Evolutionary conservation across 805 yeast species (phyloP).

Genomic region (Candida methanosorbosa): DNA sequence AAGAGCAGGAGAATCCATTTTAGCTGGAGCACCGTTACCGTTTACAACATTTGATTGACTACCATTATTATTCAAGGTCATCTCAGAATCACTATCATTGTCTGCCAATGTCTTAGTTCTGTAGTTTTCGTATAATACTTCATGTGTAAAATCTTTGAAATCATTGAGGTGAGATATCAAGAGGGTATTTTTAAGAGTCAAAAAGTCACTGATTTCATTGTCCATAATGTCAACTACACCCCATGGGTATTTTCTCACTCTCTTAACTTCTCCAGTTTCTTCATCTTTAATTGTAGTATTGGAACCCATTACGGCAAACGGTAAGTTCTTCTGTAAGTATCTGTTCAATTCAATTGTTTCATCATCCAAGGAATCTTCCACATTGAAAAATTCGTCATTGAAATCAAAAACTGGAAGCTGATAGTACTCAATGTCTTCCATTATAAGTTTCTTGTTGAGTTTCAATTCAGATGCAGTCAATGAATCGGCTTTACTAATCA

Average conservation of each 20-base stretch:
- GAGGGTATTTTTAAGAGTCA: slow-evolving; percentile 68
- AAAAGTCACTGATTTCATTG: slow-evolving; percentile 72
- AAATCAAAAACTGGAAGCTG: slow-evolving; percentile 74
- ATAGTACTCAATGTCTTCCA: slow-evolving; percentile 67
- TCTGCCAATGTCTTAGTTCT: slow-evolving; percentile 44
- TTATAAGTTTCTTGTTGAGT: slow-evolving; percentile 63
- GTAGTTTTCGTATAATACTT: slow-evolving; percentile 77
- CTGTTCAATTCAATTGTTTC: slow-evolving; percentile 22
- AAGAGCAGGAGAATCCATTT: not conserved
- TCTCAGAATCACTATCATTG: not conserved
- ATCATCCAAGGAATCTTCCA: slow-evolving; percentile 21
- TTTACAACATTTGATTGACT: not conserved
- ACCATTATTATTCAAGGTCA: too few relatives aligned
- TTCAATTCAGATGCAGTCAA: slow-evolving; percentile 62
- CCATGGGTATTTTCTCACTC: slow-evolving; percentile 60
- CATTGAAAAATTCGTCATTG: slow-evolving; percentile 42
- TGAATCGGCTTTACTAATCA: slow-evolving; percentile 74
- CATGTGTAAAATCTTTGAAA: slow-evolving; percentile 83
- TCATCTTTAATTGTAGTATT: slow-evolving; percentile 29
- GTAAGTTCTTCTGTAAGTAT: slow-evolving; percentile 38
- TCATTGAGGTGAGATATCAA: slow-evolving; percentile 81
- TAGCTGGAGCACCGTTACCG: not conserved
- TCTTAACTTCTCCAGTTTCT: slow-evolving; percentile 26
- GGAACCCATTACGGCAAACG: slow-evolving; percentile 62
- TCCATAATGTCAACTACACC: slow-evolving; percentile 51